phyloP scores from a whole-genome alignment of 441 rosid genomes.

The Bocquillonia castaneifolia region DNA sequence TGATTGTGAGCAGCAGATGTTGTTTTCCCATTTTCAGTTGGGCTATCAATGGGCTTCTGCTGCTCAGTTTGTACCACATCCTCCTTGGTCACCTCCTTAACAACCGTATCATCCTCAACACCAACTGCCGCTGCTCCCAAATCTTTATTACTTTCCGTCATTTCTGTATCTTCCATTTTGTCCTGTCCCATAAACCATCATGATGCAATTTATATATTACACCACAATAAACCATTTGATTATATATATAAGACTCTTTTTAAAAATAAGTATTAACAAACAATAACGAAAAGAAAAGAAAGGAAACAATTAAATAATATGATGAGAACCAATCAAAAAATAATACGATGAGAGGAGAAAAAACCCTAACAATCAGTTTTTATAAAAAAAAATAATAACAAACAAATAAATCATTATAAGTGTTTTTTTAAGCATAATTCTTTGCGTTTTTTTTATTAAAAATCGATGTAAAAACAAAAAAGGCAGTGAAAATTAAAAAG shows the following conservation, averaged over 20 bases:
- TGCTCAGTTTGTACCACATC: slow-evolving; percentile 27
- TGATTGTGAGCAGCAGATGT: slow-evolving; percentile 13
- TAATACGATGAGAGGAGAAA: not conserved
- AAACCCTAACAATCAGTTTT: slow-evolving; percentile 1
- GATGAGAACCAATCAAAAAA: not conserved
- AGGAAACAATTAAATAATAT: not conserved
- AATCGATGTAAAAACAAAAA: too few species aligned
- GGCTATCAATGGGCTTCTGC: slow-evolving; percentile 20
- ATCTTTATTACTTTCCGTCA: slow-evolving; percentile 42
- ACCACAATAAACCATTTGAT: not conserved
- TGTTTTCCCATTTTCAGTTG: slow-evolving; percentile 28
- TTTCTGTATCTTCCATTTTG: slow-evolving; percentile 55
- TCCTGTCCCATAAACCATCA: not conserved
- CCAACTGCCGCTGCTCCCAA: slow-evolving; percentile 29
- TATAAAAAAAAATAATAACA: too few species aligned
- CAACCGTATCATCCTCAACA: slow-evolving; percentile 31
- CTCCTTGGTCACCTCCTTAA: slow-evolving; percentile 18
- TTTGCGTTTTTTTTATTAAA: not conserved
- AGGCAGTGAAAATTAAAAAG: not conserved
- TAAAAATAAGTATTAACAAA: not conserved
- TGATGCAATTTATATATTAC: not conserved
- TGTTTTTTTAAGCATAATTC: not conserved
- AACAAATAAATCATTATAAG: too few species aligned
- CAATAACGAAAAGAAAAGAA: not conserved
- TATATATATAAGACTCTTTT: not conserved